A percentile compares a stretch with the other conserved stretches of the same genome.
These are phyloP conservation scores for Solanum peruvianum DNA, from an alignment of 257 asterid genomes.

Conservation along the genomic window DNA sequence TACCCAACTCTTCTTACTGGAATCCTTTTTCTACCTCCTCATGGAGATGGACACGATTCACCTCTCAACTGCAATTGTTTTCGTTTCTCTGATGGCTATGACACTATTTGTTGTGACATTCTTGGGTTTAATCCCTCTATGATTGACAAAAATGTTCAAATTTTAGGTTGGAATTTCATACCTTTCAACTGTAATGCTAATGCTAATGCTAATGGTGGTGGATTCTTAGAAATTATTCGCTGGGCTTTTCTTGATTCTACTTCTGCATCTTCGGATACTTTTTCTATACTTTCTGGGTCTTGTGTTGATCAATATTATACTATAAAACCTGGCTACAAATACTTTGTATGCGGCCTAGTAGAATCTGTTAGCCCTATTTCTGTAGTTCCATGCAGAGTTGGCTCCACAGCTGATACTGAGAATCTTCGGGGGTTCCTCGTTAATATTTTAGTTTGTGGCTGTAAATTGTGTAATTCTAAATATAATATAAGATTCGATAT, in stretches of 20 bases:
- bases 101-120: slow-evolving; percentile 60
- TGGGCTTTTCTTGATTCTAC: slow-evolving; percentile 35
- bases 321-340: background rate
- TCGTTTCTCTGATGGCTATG: slow-evolving; percentile 47
- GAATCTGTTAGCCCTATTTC: slow-evolving; percentile 60
- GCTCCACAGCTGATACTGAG: slow-evolving; percentile 2
- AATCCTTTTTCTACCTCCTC: slow-evolving; percentile 37
- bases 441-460: slow-evolving; percentile 50
- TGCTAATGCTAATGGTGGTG: slow-evolving; percentile 44
- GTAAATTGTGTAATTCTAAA: slow-evolving; percentile 40
- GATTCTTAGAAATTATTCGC: slow-evolving; percentile 66
- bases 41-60: background rate
- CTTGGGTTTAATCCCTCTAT: slow-evolving; percentile 37
- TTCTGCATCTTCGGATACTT: slow-evolving; percentile 14
- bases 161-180: slow-evolving; percentile 69
- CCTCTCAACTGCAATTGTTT: slow-evolving; percentile 24
- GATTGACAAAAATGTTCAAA: slow-evolving; percentile 29
- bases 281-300: slow-evolving; percentile 17
- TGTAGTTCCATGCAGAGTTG: slow-evolving; percentile 38
- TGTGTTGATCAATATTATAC: slow-evolving; percentile 9
- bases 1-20: slow-evolving; percentile 39
- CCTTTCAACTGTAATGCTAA: slow-evolving; percentile 22
- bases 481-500: slow-evolving; percentile 8
- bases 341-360: slow-evolving; percentile 34
- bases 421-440: slow-evolving; percentile 58